These are phyloP conservation scores for Russula dissimulans DNA, from an alignment of 768 basidiomycete genomes.

Conservation along the genomic window DNA sequence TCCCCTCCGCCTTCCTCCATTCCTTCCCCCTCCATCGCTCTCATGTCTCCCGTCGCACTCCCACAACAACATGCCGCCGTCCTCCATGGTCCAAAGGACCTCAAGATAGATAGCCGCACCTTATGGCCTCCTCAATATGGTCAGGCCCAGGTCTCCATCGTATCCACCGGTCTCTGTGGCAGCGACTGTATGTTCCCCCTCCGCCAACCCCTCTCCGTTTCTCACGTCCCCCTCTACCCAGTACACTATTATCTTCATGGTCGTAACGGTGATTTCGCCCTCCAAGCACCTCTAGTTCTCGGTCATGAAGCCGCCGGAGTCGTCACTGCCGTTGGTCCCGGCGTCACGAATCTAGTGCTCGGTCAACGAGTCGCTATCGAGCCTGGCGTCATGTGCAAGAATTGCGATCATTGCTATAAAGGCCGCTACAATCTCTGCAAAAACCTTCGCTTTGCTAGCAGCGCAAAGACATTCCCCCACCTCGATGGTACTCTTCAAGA, in stretches of 20 bases:
- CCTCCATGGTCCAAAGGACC: constrained; percentile 74
- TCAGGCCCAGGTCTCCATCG: constrained; percentile 72
- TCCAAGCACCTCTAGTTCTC: constrained; percentile 79
- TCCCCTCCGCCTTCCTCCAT: constrained; percentile 13
- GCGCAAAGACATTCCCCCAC: constrained; percentile 88
- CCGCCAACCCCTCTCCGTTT: not conserved
- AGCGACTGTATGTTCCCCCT: constrained; percentile 51
- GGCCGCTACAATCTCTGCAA: constrained; percentile 93
- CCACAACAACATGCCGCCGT: constrained; percentile 63
- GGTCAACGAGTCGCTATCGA: constrained; percentile 93
- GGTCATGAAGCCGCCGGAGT: constrained; percentile 92
- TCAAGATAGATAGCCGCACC: constrained; percentile 67
- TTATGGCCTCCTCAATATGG: constrained; percentile 62
- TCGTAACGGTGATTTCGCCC: constrained; percentile 85
- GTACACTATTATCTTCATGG: constrained; percentile 90
- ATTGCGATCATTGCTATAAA: constrained; percentile 56
- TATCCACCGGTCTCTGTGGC: constrained; percentile 86
- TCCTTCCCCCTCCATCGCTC: constrained; percentile 20
- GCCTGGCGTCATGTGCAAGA: constrained; percentile 81
- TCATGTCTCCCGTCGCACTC: constrained; percentile 41
- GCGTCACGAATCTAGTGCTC: constrained; percentile 50
- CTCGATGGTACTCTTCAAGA: constrained; percentile 86
- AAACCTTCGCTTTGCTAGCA: constrained; percentile 79
- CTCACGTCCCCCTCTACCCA: constrained; percentile 25
- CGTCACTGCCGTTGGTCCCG: constrained; percentile 73